Percentiles rank a stretch among this genome's conserved stretches.
Conservation (phyloP, 169 alveolate species). For the Plasmodium berghei region DNA sequence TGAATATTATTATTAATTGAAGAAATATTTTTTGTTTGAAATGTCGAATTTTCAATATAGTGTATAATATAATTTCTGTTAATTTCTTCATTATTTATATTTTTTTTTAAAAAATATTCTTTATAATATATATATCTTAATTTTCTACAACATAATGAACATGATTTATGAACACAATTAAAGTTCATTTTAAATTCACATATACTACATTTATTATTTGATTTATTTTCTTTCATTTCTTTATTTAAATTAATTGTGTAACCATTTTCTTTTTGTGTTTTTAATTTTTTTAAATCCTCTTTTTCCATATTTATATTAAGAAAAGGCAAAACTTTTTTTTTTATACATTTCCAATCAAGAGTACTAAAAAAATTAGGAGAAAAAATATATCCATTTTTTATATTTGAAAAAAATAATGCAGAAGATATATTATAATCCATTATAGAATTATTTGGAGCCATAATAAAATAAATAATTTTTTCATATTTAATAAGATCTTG, state of each 20-base stretch:
- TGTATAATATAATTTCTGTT: no score
- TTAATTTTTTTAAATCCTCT: not conserved
- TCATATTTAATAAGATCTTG: slow-evolving; percentile 78
- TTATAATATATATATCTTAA: slow-evolving; percentile 22
- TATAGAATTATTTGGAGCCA: slow-evolving; percentile 80
- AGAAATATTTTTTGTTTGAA: not conserved
- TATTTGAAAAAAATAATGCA: slow-evolving; percentile 80
- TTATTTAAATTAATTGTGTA: not conserved
- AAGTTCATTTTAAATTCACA: slow-evolving; percentile 30
- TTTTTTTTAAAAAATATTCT: not conserved
- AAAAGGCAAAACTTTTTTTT: slow-evolving; percentile 19
- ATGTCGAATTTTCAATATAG: not conserved
- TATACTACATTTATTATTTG: slow-evolving; percentile 12
- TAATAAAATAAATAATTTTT: slow-evolving; percentile 41
- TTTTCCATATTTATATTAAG: slow-evolving; percentile 76
- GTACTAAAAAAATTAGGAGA: slow-evolving; percentile 51
- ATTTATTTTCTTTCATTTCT: not conserved
- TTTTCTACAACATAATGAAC: slow-evolving; percentile 54
- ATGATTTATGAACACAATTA: slow-evolving; percentile 50
- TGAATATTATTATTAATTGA: no score
- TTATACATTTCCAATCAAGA: slow-evolving; percentile 77
- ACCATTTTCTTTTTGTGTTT: not conserved
- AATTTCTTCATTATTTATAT: not conserved
- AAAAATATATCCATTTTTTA: slow-evolving; percentile 76
- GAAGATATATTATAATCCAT: slow-evolving; percentile 85